Conservation (phyloP, 2,329 filamentous ascomycete genomes). For the Mariannaea sp. region DNA sequence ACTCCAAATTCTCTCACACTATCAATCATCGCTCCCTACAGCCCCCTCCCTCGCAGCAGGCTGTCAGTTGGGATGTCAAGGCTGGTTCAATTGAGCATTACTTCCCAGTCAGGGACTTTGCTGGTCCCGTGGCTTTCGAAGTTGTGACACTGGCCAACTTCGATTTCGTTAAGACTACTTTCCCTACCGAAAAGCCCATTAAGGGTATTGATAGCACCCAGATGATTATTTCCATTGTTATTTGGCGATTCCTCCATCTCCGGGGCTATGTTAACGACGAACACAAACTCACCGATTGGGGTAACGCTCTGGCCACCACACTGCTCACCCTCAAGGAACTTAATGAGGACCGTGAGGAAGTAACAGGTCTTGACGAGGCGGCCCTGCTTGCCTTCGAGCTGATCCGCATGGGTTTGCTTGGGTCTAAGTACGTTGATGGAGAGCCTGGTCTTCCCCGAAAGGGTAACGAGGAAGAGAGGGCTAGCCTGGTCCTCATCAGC, state of each 20-base stretch:
- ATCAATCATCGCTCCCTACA: constrained; percentile 63
- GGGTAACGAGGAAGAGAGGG: constrained; percentile 72
- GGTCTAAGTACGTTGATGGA: constrained; percentile 65
- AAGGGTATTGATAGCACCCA: constrained; percentile 69
- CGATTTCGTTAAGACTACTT: constrained; percentile 71
- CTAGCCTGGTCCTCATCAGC: constrained; percentile 80
- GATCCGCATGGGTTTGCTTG: constrained; percentile 77
- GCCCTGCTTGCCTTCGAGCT: constrained; percentile 86
- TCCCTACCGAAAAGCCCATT: constrained; percentile 61
- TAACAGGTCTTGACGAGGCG: constrained; percentile 70
- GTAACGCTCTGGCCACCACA: constrained; percentile 74
- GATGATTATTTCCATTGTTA: constrained; percentile 70
- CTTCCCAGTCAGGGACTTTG: constrained; percentile 48
- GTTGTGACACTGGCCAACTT: constrained; percentile 70
- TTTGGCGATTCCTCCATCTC: constrained; percentile 89
- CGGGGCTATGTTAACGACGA: constrained; percentile 80
- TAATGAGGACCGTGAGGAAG: constrained; percentile 49
- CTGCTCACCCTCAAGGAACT: constrained; percentile 65
- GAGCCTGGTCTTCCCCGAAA: constrained; percentile 61
- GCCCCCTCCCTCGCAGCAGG: constrained; percentile 53
- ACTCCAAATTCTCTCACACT: constrained; percentile 68
- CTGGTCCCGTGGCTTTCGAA: constrained; percentile 56
- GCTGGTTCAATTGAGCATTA: constrained; percentile 58
- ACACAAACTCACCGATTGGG: constrained; percentile 84
- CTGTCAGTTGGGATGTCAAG: constrained; percentile 74